Conservation (phyloP, 306 rosid genomes). For the Oemleria cerasiformis region DNA sequence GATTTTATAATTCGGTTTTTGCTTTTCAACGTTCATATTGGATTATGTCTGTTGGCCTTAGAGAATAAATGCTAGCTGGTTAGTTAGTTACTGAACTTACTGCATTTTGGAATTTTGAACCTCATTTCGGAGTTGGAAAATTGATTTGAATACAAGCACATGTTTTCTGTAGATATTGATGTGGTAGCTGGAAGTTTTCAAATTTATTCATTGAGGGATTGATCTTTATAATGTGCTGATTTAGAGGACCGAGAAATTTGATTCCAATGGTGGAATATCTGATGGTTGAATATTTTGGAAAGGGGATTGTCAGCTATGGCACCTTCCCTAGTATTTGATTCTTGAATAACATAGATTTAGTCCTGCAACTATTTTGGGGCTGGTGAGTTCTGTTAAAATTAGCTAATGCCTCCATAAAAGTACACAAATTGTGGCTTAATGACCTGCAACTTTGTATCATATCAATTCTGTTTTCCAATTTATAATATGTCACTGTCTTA, state of each 20-base stretch:
- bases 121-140: background rate
- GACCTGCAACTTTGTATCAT: too few species aligned
- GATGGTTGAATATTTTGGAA: background rate
- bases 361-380: background rate
- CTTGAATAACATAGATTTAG: background rate
- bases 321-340: background rate
- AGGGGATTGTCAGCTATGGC: background rate
- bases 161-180: slow-evolving; percentile 19
- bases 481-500: too few species aligned
- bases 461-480: too few species aligned
- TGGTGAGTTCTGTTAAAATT: background rate
- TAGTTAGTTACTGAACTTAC: background rate
- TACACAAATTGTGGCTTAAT: background rate
- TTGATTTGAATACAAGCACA: background rate
- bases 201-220: slow-evolving; percentile 19
- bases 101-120: background rate
- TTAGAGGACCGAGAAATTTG: slow-evolving; percentile 12
- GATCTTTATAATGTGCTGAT: slow-evolving; percentile 45
- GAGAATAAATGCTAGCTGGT: background rate
- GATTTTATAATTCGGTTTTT: too few species aligned
- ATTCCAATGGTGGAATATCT: slow-evolving; percentile 33
- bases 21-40: too few species aligned
- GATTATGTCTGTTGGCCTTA: background rate
- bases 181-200: slow-evolving; percentile 16
- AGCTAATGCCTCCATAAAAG: background rate